Evolutionary conservation across 2,329 filamentous ascomycete species (phyloP).

Genomic region (Periconia sp.): DNA sequence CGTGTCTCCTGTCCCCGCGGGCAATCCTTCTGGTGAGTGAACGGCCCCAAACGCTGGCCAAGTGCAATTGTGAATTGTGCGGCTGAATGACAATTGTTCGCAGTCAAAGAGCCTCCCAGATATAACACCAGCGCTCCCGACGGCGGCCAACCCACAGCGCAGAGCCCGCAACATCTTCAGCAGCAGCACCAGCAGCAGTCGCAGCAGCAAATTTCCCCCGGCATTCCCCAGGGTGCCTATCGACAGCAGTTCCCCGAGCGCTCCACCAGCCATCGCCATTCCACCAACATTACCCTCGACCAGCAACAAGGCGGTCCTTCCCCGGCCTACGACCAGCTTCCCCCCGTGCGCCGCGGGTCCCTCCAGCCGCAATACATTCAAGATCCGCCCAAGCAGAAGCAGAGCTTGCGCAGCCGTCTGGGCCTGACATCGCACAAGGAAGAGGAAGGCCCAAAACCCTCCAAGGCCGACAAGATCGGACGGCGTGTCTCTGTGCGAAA

Average conservation of each 20-base stretch:
- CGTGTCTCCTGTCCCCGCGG: slow-evolving; percentile 36
- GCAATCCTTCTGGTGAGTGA: slow-evolving; percentile 31
- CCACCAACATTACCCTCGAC: slow-evolving; percentile 33
- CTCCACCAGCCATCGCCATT: slow-evolving; percentile 33
- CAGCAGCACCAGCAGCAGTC: slow-evolving; percentile 13
- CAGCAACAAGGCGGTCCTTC: slow-evolving; percentile 23
- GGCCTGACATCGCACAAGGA: slow-evolving; percentile 35
- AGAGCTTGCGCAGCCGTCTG: slow-evolving; percentile 38
- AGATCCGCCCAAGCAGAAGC: slow-evolving; percentile 34
- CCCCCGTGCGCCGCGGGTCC: slow-evolving; percentile 20
- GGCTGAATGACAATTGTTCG: slow-evolving; percentile 34
- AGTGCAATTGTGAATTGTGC: slow-evolving; percentile 18
- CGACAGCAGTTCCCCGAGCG: slow-evolving; percentile 29
- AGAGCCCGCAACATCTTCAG: slow-evolving; percentile 9
- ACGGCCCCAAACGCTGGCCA: too few relatives aligned
- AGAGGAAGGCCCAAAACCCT: slow-evolving; percentile 30
- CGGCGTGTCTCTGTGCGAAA: slow-evolving; percentile 40
- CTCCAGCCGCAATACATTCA: slow-evolving; percentile 26
- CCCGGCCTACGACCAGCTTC: slow-evolving; percentile 19
- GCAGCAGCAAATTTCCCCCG: slow-evolving; percentile 15
- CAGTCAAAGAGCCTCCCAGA: slow-evolving; percentile 29
- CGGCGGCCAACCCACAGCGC: slow-evolving; percentile 19
- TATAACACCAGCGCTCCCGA: not conserved
- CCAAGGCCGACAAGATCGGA: slow-evolving; percentile 33
- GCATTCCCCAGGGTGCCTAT: slow-evolving; percentile 14